Conservation (phyloP, 1,284 basidiomycete species). For the Abortiporus biennis region DNA sequence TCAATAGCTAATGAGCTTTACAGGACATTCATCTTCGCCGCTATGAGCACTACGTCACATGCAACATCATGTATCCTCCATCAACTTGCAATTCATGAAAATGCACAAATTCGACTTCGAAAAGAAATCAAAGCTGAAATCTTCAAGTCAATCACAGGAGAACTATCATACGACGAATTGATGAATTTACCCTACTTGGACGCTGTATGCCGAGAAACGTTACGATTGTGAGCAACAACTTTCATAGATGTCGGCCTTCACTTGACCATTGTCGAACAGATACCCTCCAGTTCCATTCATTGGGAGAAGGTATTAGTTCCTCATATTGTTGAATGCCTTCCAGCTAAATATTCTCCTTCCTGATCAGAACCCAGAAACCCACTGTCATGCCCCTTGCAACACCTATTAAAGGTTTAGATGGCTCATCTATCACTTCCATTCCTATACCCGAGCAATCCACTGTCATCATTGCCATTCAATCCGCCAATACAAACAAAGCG, state of each 20-base stretch:
- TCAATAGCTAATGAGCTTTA: too few species aligned
- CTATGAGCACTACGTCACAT: slow-evolving; percentile 23
- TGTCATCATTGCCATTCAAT: slow-evolving; percentile 20
- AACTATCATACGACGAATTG: slow-evolving; percentile 23
- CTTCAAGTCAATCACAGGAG: slow-evolving; percentile 8
- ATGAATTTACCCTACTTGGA: slow-evolving; percentile 26
- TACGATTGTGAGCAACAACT: slow-evolving; percentile 22
- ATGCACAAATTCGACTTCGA: slow-evolving; percentile 20
- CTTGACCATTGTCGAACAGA: too few species aligned
- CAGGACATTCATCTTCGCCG: slow-evolving; percentile 24
- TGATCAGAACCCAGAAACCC: slow-evolving; percentile 19
- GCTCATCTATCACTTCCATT: slow-evolving; percentile 31
- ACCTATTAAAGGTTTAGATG: slow-evolving; percentile 20
- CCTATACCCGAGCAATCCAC: slow-evolving; percentile 30
- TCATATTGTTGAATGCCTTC: background rate
- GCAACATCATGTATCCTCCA: slow-evolving; percentile 21
- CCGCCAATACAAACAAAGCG: slow-evolving; percentile 21
- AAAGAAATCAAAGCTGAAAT: slow-evolving; percentile 17
- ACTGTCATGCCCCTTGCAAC: slow-evolving; percentile 20
- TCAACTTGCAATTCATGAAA: slow-evolving; percentile 17
- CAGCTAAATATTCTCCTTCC: slow-evolving; percentile 11
- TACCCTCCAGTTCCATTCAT: slow-evolving; percentile 5
- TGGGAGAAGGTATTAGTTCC: slow-evolving; percentile 5
- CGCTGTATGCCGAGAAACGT: slow-evolving; percentile 27
- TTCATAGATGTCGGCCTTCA: too few species aligned